Conservation (phyloP, 371 early-diverging fungal species). For the Amoeboaphelidium protococcarum region DNA sequence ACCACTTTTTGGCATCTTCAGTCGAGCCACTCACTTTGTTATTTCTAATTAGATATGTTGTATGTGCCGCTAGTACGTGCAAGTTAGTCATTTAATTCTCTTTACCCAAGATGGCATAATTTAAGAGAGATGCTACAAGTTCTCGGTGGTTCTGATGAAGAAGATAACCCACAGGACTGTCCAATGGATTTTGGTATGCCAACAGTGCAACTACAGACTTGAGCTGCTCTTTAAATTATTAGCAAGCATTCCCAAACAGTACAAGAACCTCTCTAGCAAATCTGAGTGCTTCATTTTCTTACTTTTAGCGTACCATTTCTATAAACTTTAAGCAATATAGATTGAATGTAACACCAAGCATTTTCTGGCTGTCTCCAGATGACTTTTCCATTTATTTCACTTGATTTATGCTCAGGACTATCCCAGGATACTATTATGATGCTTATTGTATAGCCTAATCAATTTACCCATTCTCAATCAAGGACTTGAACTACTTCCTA, state of each 20-base stretch:
- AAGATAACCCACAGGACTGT: background rate
- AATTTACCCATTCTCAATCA: background rate
- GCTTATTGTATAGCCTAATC: background rate
- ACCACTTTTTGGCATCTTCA: no score
- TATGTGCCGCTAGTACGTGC: no score
- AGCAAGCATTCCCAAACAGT: background rate
- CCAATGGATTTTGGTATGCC: background rate
- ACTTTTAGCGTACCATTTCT: background rate
- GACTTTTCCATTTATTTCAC: background rate
- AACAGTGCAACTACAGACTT: background rate
- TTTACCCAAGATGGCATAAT: background rate
- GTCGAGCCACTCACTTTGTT: no score
- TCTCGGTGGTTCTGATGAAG: background rate
- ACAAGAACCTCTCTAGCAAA: background rate
- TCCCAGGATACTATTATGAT: background rate
- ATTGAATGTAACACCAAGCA: background rate
- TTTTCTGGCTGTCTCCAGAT: background rate
- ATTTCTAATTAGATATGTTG: no score
- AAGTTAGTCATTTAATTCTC: no score
- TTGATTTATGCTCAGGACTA: background rate
- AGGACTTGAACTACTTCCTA: background rate
- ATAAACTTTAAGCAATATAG: background rate
- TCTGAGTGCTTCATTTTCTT: background rate
- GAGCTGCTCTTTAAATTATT: background rate
- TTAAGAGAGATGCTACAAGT: background rate